Evolutionary conservation across 2,329 filamentous ascomycete species (phyloP).

Genomic region (Botrytis hyacinthi): DNA sequence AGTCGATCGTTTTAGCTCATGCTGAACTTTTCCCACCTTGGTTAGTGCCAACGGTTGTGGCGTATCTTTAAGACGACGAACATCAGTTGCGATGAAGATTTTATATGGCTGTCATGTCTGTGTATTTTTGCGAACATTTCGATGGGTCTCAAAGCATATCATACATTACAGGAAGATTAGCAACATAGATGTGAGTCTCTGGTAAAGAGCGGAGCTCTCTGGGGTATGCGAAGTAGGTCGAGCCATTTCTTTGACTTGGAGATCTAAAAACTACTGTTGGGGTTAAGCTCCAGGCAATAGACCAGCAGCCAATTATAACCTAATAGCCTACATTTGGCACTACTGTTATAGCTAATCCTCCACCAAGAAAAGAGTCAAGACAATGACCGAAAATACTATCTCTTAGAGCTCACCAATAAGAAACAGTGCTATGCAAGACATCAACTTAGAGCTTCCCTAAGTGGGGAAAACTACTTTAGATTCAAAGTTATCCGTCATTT

Average conservation of each 20-base stretch:
- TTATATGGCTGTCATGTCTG: neutral
- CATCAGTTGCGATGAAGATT: neutral
- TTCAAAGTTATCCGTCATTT: neutral
- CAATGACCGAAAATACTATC: neutral
- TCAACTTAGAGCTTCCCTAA: neutral
- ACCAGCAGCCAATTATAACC: neutral
- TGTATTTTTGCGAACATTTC: neutral
- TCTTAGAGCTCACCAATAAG: neutral
- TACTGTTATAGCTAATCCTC: neutral
- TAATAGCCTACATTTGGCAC: neutral
- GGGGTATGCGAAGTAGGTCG: neutral
- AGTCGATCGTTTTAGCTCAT: neutral
- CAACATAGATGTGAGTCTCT: neutral
- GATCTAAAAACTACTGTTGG: too few relatives aligned
- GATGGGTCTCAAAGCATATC: neutral
- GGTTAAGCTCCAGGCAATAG: neutral
- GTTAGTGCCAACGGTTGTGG: neutral
- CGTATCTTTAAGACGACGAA: neutral
- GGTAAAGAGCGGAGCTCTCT: too few relatives aligned
- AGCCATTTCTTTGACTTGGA: neutral
- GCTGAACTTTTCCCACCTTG: neutral
- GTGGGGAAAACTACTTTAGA: neutral
- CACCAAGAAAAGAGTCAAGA: neutral
- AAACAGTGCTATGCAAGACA: neutral
- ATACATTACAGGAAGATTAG: neutral